Percentiles rank a stretch among this genome's conserved stretches.
phyloP scores from a whole-genome alignment of 768 basidiomycete species.

The Leucocoprinus sp. region DNA sequence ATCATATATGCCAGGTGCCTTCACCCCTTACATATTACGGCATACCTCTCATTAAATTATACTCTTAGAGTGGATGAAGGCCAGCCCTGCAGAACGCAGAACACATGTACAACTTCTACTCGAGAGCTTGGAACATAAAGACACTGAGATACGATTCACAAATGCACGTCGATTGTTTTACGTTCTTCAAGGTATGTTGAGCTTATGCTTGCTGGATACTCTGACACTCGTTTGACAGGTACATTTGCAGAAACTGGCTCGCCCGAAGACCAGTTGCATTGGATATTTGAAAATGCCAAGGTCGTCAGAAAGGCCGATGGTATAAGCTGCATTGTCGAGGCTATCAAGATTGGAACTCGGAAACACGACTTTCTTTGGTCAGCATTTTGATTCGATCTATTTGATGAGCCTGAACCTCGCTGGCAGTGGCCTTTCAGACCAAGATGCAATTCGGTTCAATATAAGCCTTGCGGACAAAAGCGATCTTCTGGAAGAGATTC shows the following conservation, averaged over 20 bases:
- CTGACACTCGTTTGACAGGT: slow-evolving; percentile 34
- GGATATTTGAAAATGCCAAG: slow-evolving; percentile 93
- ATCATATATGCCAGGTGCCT: slow-evolving; percentile 65
- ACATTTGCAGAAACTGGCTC: slow-evolving; percentile 88
- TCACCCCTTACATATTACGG: slow-evolving; percentile 1
- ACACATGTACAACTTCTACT: slow-evolving; percentile 73
- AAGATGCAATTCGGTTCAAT: slow-evolving; percentile 62
- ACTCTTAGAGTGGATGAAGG: slow-evolving; percentile 67
- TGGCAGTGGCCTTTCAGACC: slow-evolving; percentile 66
- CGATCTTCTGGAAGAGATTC: slow-evolving; percentile 82
- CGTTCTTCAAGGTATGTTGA: slow-evolving; percentile 72
- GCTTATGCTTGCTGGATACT: not conserved
- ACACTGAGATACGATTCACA: slow-evolving; percentile 76
- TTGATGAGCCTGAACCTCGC: slow-evolving; percentile 1
- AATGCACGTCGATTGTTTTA: slow-evolving; percentile 86
- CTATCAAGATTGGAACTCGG: slow-evolving; percentile 81
- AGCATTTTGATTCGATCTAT: slow-evolving; percentile 8
- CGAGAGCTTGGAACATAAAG: slow-evolving; percentile 81
- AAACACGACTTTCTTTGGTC: slow-evolving; percentile 83
- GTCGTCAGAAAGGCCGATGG: slow-evolving; percentile 80
- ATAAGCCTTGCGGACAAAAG: slow-evolving; percentile 63
- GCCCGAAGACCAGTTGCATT: slow-evolving; percentile 90
- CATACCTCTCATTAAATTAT: not conserved
- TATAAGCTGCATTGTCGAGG: slow-evolving; percentile 72
- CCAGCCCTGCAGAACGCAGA: slow-evolving; percentile 50